These are phyloP conservation scores for Chlorella sp. DNA, from an alignment of 139 green algal genomes.

Conservation along the genomic window DNA sequence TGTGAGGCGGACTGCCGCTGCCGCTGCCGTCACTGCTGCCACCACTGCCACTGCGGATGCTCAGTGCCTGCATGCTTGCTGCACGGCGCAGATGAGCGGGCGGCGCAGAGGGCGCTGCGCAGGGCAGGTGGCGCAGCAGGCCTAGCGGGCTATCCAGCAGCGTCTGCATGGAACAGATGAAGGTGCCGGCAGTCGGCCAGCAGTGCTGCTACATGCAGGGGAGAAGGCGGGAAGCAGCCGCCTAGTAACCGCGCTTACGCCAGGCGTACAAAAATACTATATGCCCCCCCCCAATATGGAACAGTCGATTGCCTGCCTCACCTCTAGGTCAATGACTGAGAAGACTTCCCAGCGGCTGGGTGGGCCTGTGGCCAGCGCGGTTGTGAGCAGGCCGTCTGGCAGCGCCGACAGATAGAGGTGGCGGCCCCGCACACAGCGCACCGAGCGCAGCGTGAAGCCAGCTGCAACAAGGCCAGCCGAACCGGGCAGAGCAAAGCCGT, in stretches of 20 bases:
- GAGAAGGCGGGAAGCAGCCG: no score
- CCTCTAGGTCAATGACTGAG: background rate
- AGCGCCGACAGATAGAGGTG: slow-evolving; percentile 37
- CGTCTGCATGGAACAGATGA: background rate
- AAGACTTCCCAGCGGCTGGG: slow-evolving; percentile 37
- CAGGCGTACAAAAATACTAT: no score
- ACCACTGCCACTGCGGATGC: background rate
- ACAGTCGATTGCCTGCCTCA: no score
- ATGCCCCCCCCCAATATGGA: no score
- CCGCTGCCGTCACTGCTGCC: background rate
- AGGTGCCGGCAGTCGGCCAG: no score
- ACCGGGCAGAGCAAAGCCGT: background rate
- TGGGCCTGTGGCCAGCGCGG: background rate
- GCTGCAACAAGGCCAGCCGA: background rate
- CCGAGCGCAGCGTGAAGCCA: slow-evolving; percentile 11
- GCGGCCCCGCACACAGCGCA: slow-evolving; percentile 10
- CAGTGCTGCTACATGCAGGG: no score
- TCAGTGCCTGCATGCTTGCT: slow-evolving; percentile 14
- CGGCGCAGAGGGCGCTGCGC: background rate
- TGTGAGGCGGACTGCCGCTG: background rate
- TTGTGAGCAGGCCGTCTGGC: slow-evolving; percentile 28
- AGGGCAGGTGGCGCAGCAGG: slow-evolving; percentile 10
- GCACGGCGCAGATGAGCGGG: background rate
- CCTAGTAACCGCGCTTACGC: background rate
- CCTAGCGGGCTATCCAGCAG: slow-evolving; percentile 10